Evolutionary conservation across 2,329 filamentous ascomycete genomes (phyloP), one percentile per base, ranked within the genome.

Genomic region (Calonectria fujianensis): DNA sequence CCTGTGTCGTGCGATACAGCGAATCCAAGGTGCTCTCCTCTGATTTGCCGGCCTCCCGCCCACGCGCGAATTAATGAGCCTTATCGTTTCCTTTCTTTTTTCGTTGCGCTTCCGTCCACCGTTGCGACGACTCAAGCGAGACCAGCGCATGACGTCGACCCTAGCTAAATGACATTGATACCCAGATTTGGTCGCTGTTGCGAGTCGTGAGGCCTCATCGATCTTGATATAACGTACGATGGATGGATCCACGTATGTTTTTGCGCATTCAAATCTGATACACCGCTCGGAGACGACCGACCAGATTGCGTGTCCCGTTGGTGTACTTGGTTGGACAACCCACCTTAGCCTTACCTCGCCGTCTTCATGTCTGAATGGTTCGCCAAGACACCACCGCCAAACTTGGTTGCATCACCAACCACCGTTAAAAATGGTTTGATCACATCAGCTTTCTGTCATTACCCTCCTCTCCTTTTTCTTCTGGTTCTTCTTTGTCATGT

Each of bases 1-100:
- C 57, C 35, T 31, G 41, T 24, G 32, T 45, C 29, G 29, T 37
- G 51, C 18, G 13, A 50, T 37, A 41, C 13, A 37, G 39, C 7
- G 18, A 39, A 61, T 31, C 65, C 18, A 54, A 14, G 20, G 37
- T 29, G 8, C 24, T 18, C 4, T 9, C 11, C 31, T 16, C 29
- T 69, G 65, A 64, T 65, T 73, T 20, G 65, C 35, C 37, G 50
- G 27, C 37, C 57, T 73, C 54, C 48, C 71, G 65, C 66, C 57
- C 57, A 73, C 51, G 54, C 69, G 63, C 51, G 69, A 54, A 67
- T 39, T 66, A 41, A 24, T 39, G 50, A 24, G 37, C 50, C 45
- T 11, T 48, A 13, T 24, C 20, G 45, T 3, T n/a, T 48, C 41
- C 14, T 48, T 48, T 35, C 35, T 16, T 27, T 41, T 41, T 41